Base-by-base conservation (phyloP, 164 flowering plant species). In the Euptelea pleiosperma region DNA sequence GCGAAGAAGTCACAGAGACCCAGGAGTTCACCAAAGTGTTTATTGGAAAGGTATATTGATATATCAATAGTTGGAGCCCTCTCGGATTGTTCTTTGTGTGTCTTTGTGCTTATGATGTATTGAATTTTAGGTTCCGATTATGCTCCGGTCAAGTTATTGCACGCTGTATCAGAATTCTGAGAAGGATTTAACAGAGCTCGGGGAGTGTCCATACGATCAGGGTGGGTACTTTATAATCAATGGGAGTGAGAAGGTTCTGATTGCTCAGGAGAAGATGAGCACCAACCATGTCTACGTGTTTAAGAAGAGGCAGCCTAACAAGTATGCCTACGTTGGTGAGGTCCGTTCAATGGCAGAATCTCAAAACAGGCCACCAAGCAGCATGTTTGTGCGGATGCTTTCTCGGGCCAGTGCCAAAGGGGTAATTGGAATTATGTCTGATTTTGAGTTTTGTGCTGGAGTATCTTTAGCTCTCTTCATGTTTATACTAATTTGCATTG, bases 211-310 rank as follows among this genome's bases (percentile, higher is more conserved):
- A 4, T 89, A 80, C 63, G 99, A 94, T 70, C 99, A 94, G 71
- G 98, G 99, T 58, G 99, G 99, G 4, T 94, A 94, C 59, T 94
- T 91, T 43, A 94, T 94, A 6, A 85, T 94, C 39, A 94, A 94
- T 76, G 99, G 99, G 9, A 94, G 98, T 84, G 98, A 92, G 61
- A 92, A 92, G 67, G 98, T 92, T 53, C 70, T 92, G 25, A 92
- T 92, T 75, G 98, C 98, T 62, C 96, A 89, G 63, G 98, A 92
- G 77, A 92, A 92, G 76, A 92, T 92, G 98, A 89, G 97, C 79
- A 91, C 96, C 44, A 94, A 94, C 53, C 99, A 94, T 73, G 99
- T 94, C 10, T 94, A 94, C 61, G 99, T 94, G 11, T 94, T 91
- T 61, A 94, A 94, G 75, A 94, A 89, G 68, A 82, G 99, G 65